Conservation (phyloP, 164 flowering plant genomes). For the Echeveria elegans region DNA sequence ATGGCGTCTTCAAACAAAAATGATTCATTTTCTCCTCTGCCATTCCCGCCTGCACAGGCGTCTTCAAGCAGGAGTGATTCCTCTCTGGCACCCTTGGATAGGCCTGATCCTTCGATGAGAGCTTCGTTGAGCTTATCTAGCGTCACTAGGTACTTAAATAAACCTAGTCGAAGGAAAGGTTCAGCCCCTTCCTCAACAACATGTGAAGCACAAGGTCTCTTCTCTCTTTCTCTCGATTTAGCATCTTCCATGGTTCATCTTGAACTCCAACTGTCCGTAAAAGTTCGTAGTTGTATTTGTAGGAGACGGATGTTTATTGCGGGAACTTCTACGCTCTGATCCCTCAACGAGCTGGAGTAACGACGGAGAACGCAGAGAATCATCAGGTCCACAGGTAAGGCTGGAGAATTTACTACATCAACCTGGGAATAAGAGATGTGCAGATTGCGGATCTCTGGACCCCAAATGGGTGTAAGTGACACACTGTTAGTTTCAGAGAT, state of each 20-base stretch:
- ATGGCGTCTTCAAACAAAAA: too few relatives aligned
- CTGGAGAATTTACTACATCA: conserved; percentile 46
- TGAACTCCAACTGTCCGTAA: not conserved
- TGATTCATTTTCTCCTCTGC: not conserved
- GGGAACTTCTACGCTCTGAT: conserved; percentile 2
- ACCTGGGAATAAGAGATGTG: conserved; percentile 60
- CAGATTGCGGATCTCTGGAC: conserved; percentile 92
- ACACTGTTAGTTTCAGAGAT: not conserved
- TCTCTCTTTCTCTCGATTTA: not conserved
- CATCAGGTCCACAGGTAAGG: conserved; percentile 18
- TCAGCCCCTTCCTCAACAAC: conserved; percentile 1
- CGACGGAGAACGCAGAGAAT: not conserved
- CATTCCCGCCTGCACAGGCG: not conserved
- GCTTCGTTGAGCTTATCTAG: not conserved
- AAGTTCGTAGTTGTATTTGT: not conserved
- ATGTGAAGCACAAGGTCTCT: not conserved
- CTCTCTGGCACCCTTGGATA: not conserved
- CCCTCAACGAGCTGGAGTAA: conserved; percentile 2
- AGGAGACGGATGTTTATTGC: not conserved
- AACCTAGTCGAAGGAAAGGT: conserved; percentile 4
- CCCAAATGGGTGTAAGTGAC: conserved; percentile 98
- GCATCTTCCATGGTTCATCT: not conserved
- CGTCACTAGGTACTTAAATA: not conserved
- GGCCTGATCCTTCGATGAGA: not conserved
- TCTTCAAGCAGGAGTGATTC: not conserved